These are phyloP conservation scores for Calonectria naviculata DNA, from an alignment of 2,329 filamentous ascomycete species.

Conservation along the genomic window DNA sequence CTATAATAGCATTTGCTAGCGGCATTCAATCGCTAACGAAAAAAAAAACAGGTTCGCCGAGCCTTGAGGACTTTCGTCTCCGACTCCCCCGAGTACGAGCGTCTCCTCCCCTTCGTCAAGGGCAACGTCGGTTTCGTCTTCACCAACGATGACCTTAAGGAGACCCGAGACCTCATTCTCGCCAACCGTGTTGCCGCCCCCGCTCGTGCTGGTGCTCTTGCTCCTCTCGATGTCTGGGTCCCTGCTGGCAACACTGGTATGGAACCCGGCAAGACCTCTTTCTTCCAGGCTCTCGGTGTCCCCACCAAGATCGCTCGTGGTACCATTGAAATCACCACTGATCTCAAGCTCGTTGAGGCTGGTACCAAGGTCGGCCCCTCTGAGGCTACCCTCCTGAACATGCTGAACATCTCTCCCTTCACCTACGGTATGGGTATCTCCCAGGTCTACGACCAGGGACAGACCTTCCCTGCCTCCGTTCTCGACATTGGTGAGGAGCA, in stretches of 20 bases:
- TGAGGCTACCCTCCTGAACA: conserved; percentile 98
- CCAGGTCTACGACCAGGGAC: conserved; percentile 98
- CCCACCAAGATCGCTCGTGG: conserved; percentile 99
- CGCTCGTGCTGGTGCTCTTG: conserved; percentile 96
- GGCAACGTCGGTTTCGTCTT: conserved; percentile 99
- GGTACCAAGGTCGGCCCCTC: conserved; percentile 96
- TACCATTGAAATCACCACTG: conserved; percentile 99
- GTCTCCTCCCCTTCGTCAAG: conserved; percentile 93
- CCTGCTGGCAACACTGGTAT: conserved; percentile 99
- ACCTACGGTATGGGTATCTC: conserved; percentile 97
- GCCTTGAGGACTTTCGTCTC: conserved; percentile 93
- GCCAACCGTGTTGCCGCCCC: conserved; percentile 97
- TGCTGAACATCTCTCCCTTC: conserved; percentile 99
- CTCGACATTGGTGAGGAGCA: conserved; percentile 96
- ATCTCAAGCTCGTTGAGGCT: conserved; percentile 97
- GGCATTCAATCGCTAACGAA: conserved; percentile 29
- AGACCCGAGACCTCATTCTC: conserved; percentile 92
- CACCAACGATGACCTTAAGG: conserved; percentile 97
- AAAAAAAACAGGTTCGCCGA: conserved; percentile 79
- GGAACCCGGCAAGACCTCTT: conserved; percentile 99
- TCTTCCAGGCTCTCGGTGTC: conserved; percentile 99
- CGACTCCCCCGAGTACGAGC: conserved; percentile 97
- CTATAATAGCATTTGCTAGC: not conserved
- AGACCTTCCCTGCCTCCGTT: conserved; percentile 86
- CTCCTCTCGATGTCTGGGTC: conserved; percentile 92